phyloP scores from a whole-genome alignment of 1,284 basidiomycete genomes.

The Ganoderma leucocontextum region DNA sequence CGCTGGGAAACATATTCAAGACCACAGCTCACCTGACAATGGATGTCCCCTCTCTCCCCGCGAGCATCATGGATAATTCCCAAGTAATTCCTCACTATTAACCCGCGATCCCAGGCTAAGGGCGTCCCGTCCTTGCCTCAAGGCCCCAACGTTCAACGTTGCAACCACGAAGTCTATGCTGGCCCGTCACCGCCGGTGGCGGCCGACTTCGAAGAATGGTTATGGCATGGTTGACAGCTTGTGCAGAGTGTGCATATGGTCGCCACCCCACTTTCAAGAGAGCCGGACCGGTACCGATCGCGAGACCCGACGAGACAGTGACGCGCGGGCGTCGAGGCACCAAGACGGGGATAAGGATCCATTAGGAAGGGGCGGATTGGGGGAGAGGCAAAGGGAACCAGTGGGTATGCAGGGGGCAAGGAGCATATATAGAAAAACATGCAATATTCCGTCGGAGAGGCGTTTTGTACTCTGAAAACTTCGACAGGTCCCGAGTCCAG shows the following conservation, averaged over 20 bases:
- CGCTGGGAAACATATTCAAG: neutral
- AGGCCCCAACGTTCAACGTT: neutral
- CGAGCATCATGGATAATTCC: neutral
- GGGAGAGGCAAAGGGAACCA: neutral
- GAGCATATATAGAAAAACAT: neutral
- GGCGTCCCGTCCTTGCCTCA: neutral
- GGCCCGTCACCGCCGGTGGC: neutral
- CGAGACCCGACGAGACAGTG: neutral
- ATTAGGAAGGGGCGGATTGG: neutral
- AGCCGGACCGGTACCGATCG: neutral
- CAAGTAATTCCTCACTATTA: neutral
- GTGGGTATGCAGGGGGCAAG: neutral
- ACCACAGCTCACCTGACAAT: neutral
- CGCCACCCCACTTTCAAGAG: neutral
- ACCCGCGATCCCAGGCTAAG: conserved; percentile 1
- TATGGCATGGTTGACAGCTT: neutral
- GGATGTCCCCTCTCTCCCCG: neutral
- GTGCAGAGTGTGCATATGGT: neutral
- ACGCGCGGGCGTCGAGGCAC: neutral
- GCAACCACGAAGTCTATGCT: neutral
- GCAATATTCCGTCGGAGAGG: neutral
- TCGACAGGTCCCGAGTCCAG: neutral
- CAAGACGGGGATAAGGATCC: neutral
- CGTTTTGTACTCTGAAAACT: conserved; percentile 8
- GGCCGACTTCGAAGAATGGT: neutral